phyloP scores from a whole-genome alignment of 768 basidiomycete species.

The Mycena rebaudengoi region DNA sequence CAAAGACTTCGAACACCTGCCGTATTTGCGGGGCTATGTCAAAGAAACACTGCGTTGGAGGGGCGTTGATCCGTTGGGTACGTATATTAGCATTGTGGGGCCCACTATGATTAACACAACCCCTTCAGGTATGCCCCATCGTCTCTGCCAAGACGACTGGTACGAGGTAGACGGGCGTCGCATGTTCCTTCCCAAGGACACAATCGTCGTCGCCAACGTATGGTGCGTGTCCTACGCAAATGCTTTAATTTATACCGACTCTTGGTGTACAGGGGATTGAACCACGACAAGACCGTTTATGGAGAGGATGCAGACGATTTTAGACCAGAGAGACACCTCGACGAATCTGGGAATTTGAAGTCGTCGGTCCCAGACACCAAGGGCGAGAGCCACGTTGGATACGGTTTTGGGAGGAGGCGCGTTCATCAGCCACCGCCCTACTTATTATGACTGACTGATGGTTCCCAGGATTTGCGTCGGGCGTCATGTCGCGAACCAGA shows the following conservation, averaged over 20 bases:
- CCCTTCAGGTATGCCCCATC: slow-evolving; percentile 8
- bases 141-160: slow-evolving; percentile 37
- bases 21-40: slow-evolving; percentile 33
- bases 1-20: slow-evolving; percentile 27
- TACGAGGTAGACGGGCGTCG: slow-evolving; percentile 41
- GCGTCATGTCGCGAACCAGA: slow-evolving; percentile 18
- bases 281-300: slow-evolving; percentile 34
- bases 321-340: slow-evolving; percentile 34
- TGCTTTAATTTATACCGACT: too few species aligned
- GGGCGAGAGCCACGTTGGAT: slow-evolving; percentile 40
- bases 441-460: neutral
- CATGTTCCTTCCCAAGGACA: slow-evolving; percentile 37
- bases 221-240: slow-evolving; percentile 10
- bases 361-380: slow-evolving; percentile 33
- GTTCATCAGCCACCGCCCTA: neutral
- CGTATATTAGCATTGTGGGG: neutral
- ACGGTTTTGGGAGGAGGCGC: slow-evolving; percentile 40
- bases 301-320: slow-evolving; percentile 34
- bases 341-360: slow-evolving; percentile 29
- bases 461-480: slow-evolving; percentile 22
- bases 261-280: slow-evolving; percentile 22
- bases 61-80: slow-evolving; percentile 26
- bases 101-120: neutral
- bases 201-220: slow-evolving; percentile 31
- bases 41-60: slow-evolving; percentile 34